These are phyloP conservation scores for Melaleuca alternifolia DNA, from an alignment of 345 rosid genomes.

Conservation along the genomic window DNA sequence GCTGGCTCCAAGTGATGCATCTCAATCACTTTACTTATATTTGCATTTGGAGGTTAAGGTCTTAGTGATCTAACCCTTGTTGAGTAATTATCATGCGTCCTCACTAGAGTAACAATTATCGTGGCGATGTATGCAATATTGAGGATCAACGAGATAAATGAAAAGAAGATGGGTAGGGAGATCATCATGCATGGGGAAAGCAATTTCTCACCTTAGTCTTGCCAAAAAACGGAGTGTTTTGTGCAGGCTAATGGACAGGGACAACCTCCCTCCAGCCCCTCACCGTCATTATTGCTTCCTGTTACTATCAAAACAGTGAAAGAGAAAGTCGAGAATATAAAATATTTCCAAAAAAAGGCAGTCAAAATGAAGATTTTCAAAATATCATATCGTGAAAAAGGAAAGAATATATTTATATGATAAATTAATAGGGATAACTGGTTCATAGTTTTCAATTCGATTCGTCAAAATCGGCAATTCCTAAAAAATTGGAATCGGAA, in stretches of 20 bases:
- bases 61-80: background rate
- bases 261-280: slow-evolving; percentile 6
- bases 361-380: background rate
- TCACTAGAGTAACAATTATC: background rate
- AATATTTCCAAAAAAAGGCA: background rate
- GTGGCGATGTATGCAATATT: background rate
- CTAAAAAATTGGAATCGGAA: too few relatives aligned
- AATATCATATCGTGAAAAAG: background rate
- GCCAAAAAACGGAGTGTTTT: slow-evolving; percentile 11
- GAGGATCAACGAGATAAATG: background rate
- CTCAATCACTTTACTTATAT: background rate
- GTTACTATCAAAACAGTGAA: background rate
- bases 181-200: background rate
- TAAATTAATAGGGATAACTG: too few relatives aligned
- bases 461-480: too few relatives aligned
- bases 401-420: background rate
- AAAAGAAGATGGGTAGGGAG: background rate
- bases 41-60: background rate
- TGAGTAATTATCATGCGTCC: background rate
- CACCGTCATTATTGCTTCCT: background rate
- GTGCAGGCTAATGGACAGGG: slow-evolving; percentile 2
- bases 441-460: too few relatives aligned
- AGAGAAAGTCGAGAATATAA: background rate
- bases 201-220: background rate
- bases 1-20: too few relatives aligned